Evolutionary conservation across 164 flowering plant genomes (phyloP).

Genomic region (Vitis labrusca): DNA sequence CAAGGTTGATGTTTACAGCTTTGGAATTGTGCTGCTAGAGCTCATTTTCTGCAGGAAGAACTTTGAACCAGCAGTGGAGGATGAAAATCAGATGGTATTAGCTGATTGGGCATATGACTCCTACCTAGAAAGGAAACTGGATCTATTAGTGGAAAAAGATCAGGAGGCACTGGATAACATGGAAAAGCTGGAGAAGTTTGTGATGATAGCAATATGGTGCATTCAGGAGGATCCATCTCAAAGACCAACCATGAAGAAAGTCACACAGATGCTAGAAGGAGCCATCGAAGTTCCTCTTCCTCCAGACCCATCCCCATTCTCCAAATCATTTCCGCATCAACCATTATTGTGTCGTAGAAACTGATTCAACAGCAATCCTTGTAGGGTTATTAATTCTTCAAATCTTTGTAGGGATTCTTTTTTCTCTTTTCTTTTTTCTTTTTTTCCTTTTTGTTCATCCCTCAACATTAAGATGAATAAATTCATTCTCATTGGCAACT

Average conservation of each 20-base stretch:
- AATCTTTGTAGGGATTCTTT: no score
- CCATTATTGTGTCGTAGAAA: no score
- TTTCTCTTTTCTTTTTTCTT: no score
- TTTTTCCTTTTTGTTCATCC: no score
- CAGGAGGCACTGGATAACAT: constrained; percentile 5
- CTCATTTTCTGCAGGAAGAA: constrained; percentile 25
- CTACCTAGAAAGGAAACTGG: not conserved
- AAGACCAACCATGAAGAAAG: constrained; percentile 29
- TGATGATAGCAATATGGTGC: constrained; percentile 31
- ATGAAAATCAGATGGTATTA: not conserved
- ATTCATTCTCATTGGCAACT: no score
- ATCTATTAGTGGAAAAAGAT: constrained; percentile 3
- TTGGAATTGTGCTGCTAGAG: constrained; percentile 28
- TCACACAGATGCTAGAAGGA: no score
- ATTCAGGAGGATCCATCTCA: constrained; percentile 29
- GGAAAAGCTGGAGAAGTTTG: constrained; percentile 19
- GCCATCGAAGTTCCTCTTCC: no score
- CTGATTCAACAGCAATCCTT: no score
- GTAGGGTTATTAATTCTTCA: no score
- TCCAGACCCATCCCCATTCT: no score
- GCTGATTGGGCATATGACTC: constrained; percentile 16
- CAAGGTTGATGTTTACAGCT: constrained; percentile 30
- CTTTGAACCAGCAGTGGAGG: constrained; percentile 1
- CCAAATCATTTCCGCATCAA: no score
- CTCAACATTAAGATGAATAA: no score